A percentile compares a stretch with the other conserved stretches of the same genome.
Conservation (phyloP, 2,329 filamentous ascomycete species). For the Talaromyces amestolkiae region DNA sequence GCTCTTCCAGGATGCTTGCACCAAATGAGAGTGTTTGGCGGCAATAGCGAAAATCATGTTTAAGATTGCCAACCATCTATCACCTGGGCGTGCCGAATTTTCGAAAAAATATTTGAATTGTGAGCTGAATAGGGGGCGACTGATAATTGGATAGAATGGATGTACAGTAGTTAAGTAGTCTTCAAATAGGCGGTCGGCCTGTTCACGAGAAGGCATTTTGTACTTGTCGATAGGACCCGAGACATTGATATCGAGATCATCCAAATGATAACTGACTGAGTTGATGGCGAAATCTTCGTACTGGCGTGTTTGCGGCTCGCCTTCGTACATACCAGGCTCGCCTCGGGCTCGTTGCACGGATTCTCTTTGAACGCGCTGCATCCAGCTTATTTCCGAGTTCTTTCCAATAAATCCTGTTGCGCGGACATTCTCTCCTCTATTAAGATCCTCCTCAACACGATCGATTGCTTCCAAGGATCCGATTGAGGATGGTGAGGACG, state of each 20-base stretch:
- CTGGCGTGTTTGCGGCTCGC: slow-evolving; percentile 23
- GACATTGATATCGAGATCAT: slow-evolving; percentile 43
- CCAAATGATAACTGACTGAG: slow-evolving; percentile 43
- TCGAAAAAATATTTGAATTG: slow-evolving; percentile 43
- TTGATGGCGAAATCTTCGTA: slow-evolving; percentile 35
- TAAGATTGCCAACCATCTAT: slow-evolving; percentile 46
- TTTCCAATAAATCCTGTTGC: slow-evolving; percentile 47
- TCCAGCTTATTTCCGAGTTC: slow-evolving; percentile 48
- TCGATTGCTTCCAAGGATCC: slow-evolving; percentile 47
- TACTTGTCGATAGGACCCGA: slow-evolving; percentile 41
- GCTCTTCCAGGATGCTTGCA: slow-evolving; percentile 42
- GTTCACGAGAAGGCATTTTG: slow-evolving; percentile 40
- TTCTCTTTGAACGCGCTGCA: slow-evolving; percentile 43
- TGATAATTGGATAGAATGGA: slow-evolving; percentile 46
- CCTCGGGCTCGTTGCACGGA: slow-evolving; percentile 34
- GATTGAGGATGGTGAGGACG: slow-evolving; percentile 34
- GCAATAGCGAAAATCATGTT: slow-evolving; percentile 49
- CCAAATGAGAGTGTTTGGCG: slow-evolving; percentile 44
- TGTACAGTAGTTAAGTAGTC: slow-evolving; percentile 45
- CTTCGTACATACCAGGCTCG: slow-evolving; percentile 30
- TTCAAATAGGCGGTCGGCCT: slow-evolving; percentile 43
- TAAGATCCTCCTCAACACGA: slow-evolving; percentile 46
- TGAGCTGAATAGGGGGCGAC: slow-evolving; percentile 38
- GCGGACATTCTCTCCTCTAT: slow-evolving; percentile 35
- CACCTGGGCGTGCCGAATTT: slow-evolving; percentile 33